A percentile compares a stretch with the other conserved stretches of the same genome.
Conservation (phyloP, 1,284 basidiomycete genomes). For the Cryptococcus sp. region DNA sequence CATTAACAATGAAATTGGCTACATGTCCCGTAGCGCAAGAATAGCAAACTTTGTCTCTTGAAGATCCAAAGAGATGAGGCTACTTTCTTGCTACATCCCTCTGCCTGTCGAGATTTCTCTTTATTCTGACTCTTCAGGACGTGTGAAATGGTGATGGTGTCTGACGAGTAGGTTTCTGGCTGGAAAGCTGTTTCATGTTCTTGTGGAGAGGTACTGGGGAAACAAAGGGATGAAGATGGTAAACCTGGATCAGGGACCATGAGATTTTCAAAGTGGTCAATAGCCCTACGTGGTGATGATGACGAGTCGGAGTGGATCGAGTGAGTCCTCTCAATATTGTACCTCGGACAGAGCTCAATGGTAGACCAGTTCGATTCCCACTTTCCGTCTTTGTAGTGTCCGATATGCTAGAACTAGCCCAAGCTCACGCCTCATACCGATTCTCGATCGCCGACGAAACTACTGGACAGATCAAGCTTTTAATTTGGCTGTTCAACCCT, state of each 20-base stretch:
- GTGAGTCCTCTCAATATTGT: slow-evolving; percentile 9
- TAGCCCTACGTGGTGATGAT: slow-evolving; percentile 59
- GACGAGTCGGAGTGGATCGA: slow-evolving; percentile 47
- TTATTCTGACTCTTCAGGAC: no score
- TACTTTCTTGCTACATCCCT: slow-evolving; percentile 54
- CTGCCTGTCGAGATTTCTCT: slow-evolving; percentile 59
- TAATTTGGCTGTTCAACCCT: slow-evolving; percentile 90
- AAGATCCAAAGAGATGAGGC: slow-evolving; percentile 69
- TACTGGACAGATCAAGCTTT: slow-evolving; percentile 66
- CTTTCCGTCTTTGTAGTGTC: slow-evolving; percentile 76
- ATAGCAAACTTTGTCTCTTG: slow-evolving; percentile 27
- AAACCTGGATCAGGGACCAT: slow-evolving; percentile 46
- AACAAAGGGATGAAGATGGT: slow-evolving; percentile 50
- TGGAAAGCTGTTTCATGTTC: slow-evolving; percentile 58
- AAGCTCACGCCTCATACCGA: slow-evolving; percentile 82
- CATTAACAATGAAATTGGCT: slow-evolving; percentile 51
- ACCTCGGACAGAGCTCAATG: neutral
- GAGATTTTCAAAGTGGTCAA: slow-evolving; percentile 71
- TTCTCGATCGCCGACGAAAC: slow-evolving; percentile 81
- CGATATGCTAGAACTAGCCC: slow-evolving; percentile 79
- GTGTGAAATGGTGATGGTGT: no score
- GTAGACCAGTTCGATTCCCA: slow-evolving; percentile 61
- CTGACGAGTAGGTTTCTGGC: neutral
- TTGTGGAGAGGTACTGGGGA: slow-evolving; percentile 72
- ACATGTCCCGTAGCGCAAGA: slow-evolving; percentile 6